Percentiles rank a stretch among this genome's conserved stretches.
Conservation (phyloP, 352 stramenopile genomes). For the Globisporangium emineosum region DNA sequence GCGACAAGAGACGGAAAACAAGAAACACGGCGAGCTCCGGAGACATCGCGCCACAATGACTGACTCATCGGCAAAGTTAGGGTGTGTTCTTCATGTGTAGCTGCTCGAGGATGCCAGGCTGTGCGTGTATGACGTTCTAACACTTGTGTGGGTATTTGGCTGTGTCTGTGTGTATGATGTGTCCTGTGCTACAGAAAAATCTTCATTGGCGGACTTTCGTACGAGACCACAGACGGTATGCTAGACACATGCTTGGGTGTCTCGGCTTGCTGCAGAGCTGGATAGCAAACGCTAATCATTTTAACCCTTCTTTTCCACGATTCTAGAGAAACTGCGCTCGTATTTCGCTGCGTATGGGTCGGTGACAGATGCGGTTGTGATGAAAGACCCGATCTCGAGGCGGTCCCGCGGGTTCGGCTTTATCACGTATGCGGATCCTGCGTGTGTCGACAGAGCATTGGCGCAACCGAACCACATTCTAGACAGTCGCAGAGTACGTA, state of each 20-base stretch:
- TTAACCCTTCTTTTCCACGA: constrained; percentile 8
- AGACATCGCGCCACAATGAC: constrained; percentile 19
- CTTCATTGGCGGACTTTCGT: constrained; percentile 89
- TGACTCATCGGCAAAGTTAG: constrained; percentile 34
- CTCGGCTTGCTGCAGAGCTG: neutral
- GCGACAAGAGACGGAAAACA: constrained; percentile 4
- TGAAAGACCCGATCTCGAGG: constrained; percentile 91
- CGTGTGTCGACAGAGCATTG: constrained; percentile 87
- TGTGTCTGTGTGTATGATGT: constrained; percentile 16
- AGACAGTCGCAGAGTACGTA: constrained; percentile 79
- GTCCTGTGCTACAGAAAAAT: constrained; percentile 68
- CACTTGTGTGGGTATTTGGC: constrained; percentile 5
- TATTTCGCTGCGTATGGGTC: constrained; percentile 89
- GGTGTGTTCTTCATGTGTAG: constrained; percentile 21
- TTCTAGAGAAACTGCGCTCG: constrained; percentile 83
- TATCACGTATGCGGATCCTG: constrained; percentile 90
- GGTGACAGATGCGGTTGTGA: constrained; percentile 91
- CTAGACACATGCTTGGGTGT: neutral
- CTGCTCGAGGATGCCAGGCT: neutral
- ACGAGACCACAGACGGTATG: constrained; percentile 87
- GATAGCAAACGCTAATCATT: neutral
- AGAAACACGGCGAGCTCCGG: neutral
- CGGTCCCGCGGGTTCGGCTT: constrained; percentile 92
- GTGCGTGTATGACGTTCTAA: neutral
- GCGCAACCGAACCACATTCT: constrained; percentile 89